Conservation (phyloP, 805 yeast species). For the Saccharomyces paradoxus region DNA sequence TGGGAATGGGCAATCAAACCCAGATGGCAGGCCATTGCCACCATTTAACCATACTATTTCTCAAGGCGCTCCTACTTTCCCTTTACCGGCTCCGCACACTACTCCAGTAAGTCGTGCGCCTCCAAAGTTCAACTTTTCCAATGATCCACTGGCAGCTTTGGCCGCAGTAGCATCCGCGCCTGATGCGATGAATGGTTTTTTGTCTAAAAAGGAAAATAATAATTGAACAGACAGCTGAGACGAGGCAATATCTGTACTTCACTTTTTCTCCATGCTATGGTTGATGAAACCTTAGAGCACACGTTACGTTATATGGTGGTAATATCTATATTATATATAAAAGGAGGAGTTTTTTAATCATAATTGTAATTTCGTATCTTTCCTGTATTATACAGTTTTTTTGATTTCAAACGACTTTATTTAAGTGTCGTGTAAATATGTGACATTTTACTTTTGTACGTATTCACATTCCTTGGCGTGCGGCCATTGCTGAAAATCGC, state of each 20-base stretch:
- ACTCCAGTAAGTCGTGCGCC: neutral
- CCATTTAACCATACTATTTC: neutral
- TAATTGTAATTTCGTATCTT: neutral
- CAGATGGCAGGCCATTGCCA: neutral
- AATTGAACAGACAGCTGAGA: neutral
- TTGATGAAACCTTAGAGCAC: neutral
- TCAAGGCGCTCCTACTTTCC: neutral
- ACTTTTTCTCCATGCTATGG: neutral
- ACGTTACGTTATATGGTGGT: neutral
- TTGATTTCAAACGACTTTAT: neutral
- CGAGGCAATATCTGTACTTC: neutral
- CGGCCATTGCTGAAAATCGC: neutral
- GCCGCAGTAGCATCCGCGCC: constrained; percentile 34
- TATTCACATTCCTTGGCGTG: neutral
- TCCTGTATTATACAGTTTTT: neutral
- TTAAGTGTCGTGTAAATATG: neutral
- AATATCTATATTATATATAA: neutral
- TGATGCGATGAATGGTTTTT: constrained; percentile 14
- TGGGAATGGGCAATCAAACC: constrained; percentile 1
- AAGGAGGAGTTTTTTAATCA: neutral
- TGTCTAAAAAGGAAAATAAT: constrained; percentile 3
- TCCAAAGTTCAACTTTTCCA: constrained; percentile 19
- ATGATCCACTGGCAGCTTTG: constrained; percentile 32
- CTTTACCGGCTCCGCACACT: neutral
- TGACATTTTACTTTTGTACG: neutral